phyloP scores from a whole-genome alignment of 202 grass and related monocot genomes.

The Elaeis oleifera region DNA sequence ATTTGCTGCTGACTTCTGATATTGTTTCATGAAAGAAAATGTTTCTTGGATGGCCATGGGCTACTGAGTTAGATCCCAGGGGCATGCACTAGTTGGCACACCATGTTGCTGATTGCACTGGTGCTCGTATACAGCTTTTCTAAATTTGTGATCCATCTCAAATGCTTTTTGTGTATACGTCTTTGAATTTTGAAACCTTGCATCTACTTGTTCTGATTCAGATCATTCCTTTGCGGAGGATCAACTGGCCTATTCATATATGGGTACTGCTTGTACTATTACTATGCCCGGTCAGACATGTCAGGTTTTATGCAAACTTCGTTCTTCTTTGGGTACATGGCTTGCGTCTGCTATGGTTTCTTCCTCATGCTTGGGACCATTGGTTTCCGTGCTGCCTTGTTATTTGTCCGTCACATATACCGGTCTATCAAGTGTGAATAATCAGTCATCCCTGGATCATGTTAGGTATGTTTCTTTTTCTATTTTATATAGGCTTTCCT shows the following conservation, averaged over 20 bases:
- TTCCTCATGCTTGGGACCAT: conserved; percentile 11
- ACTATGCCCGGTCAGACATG: conserved; percentile 15
- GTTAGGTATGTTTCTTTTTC: background rate
- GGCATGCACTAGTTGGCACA: too few species aligned
- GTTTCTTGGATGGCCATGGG: too few species aligned
- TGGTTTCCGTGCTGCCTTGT: conserved; percentile 13
- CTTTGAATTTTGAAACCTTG: background rate
- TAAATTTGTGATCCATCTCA: background rate
- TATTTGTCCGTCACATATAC: conserved; percentile 15
- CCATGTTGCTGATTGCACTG: too few species aligned
- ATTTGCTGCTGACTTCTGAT: too few species aligned
- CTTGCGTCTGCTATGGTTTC: conserved; percentile 19
- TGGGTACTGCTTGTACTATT: conserved; percentile 15
- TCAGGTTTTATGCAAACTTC: conserved; percentile 19
- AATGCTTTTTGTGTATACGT: background rate
- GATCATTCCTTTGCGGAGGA: conserved; percentile 11
- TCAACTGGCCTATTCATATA: conserved; percentile 13
- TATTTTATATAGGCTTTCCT: background rate
- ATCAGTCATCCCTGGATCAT: background rate
- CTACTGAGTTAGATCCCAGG: too few species aligned
- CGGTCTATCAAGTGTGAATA: conserved; percentile 19
- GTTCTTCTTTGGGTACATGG: conserved; percentile 17
- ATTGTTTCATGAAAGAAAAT: too few species aligned
- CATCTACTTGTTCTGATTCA: background rate
- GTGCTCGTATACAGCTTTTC: too few species aligned